Base-by-base conservation (phyloP, 1,284 basidiomycete species). In the Puccinia polysora region DNA sequence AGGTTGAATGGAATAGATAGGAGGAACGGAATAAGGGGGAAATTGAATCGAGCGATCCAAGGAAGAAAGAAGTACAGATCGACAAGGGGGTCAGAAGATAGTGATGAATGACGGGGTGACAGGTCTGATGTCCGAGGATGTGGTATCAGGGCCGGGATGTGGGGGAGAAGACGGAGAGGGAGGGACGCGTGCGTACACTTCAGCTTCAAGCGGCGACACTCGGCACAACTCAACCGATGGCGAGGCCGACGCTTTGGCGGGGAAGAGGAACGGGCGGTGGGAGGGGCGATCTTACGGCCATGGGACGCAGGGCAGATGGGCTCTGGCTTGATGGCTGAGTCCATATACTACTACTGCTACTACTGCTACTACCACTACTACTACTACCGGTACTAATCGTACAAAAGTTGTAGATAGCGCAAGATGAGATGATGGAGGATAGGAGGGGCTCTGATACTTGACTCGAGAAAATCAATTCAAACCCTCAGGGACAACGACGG, bases 151-250 rank as follows among this genome's bases (percentile, higher is more conserved):
- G 28, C n/a, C 18, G 34, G 58, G 32, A 34, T 38, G 28, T 40
- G 52, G 40, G 8, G 40, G 65, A 55, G 32, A 63, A 28, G 2
- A 43, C 8, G 40, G 14, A 28, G 43, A 63, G 36, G 36, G 3
- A n/a, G n/a, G 8, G 59, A 3, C 25, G 1, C 20, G 34, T 10
- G 36, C 65, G 38, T 58, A 70, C 68, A 70, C 50, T 70, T 70
- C 30, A 70, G 68, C 58, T 70, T 70, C 47, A 70, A 43, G 28
- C 68, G 55, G n/a, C 68, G 56, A 62, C 68, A 70, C 49, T 70
- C 68, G 43, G 68, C 68, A 47, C 68, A 70, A 45, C 68, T 70
- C 53, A 70, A 56, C 28, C 68, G 56, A 62, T 70, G 68, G 25
- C 68, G 68, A 40, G 68, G 68, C 14, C 68, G 55, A 34, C 68